Evolutionary conservation across 2,329 filamentous ascomycete species (phyloP).

Genomic region (Juglanconis sp.): DNA sequence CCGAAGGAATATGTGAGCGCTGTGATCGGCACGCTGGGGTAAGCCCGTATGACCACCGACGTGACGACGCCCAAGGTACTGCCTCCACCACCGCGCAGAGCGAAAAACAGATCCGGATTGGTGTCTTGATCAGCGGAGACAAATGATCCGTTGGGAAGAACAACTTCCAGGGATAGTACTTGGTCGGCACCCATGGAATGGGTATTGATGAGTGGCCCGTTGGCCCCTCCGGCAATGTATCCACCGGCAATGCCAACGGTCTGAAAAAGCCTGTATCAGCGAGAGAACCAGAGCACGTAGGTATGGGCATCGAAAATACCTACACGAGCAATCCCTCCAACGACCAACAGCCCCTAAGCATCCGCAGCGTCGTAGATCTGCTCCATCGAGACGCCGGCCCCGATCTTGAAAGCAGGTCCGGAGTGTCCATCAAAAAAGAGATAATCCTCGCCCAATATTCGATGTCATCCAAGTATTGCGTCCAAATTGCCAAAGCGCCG

Average conservation of each 20-base stretch:
- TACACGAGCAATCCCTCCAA: no score
- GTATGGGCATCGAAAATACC: no score
- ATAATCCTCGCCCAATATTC: no score
- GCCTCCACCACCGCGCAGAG: constrained; percentile 43
- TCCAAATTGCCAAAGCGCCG: no score
- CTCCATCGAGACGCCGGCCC: no score
- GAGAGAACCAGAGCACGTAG: no score
- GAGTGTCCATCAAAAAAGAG: no score
- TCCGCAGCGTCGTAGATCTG: no score
- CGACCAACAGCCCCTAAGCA: no score
- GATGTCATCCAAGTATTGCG: no score
- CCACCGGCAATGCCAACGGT: constrained; percentile 51
- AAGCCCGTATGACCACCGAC: constrained; percentile 23
- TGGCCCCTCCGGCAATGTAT: constrained; percentile 49
- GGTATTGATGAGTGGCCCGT: constrained; percentile 48
- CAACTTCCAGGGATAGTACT: constrained; percentile 44
- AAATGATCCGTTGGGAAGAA: constrained; percentile 42
- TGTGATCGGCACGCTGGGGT: constrained; percentile 22
- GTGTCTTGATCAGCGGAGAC: constrained; percentile 37
- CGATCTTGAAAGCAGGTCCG: no score
- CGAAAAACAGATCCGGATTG: constrained; percentile 48
- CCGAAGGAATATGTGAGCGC: constrained; percentile 24
- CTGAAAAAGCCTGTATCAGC: neutral
- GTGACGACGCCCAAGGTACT: constrained; percentile 37
- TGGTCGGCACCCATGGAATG: constrained; percentile 51